Base-by-base conservation (phyloP, 192 early-diverging fungal genomes). In the Coemansia sp. region DNA sequence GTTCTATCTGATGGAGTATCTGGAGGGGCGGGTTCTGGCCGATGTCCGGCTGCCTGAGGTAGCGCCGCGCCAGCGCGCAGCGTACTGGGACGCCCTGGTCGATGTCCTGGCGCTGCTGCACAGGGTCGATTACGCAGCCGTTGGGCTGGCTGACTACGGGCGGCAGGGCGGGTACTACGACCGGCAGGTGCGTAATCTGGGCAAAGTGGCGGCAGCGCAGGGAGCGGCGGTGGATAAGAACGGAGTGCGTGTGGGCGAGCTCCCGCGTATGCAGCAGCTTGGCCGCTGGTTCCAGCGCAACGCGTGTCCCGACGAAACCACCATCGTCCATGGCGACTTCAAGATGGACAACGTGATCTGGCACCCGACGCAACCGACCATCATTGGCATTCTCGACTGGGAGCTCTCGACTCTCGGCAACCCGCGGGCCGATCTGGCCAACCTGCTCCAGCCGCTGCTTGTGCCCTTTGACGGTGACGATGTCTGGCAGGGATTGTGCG, bases 1-100 rank as follows among this genome's bases (percentile, higher is more conserved):
- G 21, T 98, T 98, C 75, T 98, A 96, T 83, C 89, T 90, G 41
- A 98, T 98, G 96, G 90, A 98, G 80, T 98, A 95, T 65, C 77
- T 97, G 62, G 79, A 95, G 52, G 96, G 96, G 41, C 88, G 94
- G 3, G 93, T 98, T 52, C 92, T 95, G 69, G 74, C 86, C 6
- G 91, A 92, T 56, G 67, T 86, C 1, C 71, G 83, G 38, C 79
- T 93, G 72, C 79, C 80, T 9, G 72, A 77, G 58, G 65, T 93
- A 44, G 70, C 83, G 12, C 75, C 71, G 16, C 72, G 78, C 38
- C 86, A 90, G 59, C 85, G 89, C 21, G 72, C 56, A n/a, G 45
- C 62, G 47, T 91, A 85, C 53, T 93, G 90, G 90, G 61, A 74
- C 37, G 87, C 91, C 11, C 88, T 90, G 15, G 75, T 98, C 15